These are phyloP conservation scores for Suillus occidentalis DNA, from an alignment of 768 basidiomycete species.

Conservation along the genomic window DNA sequence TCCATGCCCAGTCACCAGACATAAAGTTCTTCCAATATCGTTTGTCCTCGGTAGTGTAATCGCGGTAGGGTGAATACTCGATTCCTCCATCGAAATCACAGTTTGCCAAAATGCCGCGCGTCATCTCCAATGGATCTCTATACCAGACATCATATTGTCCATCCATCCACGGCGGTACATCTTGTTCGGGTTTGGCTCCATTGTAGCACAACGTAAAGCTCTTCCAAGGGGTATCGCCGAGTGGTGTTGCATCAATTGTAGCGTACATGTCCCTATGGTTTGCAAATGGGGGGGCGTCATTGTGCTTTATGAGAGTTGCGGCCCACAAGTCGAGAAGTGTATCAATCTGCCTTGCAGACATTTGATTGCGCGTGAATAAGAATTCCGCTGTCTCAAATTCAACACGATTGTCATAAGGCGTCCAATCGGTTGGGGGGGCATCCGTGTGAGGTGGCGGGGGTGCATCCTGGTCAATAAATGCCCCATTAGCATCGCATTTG, in stretches of 20 bases:
- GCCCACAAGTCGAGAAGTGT: constrained; percentile 23
- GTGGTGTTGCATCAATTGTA: constrained; percentile 25
- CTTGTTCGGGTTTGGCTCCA: constrained; percentile 12
- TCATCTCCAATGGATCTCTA: constrained; percentile 18
- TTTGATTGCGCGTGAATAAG: constrained; percentile 19
- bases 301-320: not conserved
- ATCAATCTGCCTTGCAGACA: constrained; percentile 22
- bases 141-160: constrained; percentile 28
- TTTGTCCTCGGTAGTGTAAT: constrained; percentile 7
- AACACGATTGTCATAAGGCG: constrained; percentile 12
- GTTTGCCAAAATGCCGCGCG: constrained; percentile 19
- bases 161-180: constrained; percentile 25
- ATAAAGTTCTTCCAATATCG: constrained; percentile 11
- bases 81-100: constrained; percentile 21
- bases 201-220: constrained; percentile 19
- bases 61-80: constrained; percentile 17
- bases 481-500: not conserved
- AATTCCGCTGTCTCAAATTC: constrained; percentile 25
- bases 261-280: constrained; percentile 21
- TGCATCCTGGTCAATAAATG: not conserved
- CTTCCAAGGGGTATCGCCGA: constrained; percentile 31
- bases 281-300: constrained; percentile 19
- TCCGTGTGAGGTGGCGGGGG: not conserved
- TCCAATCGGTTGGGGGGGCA: constrained; percentile 16
- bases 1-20: constrained; percentile 16